Evolutionary conservation across 2,329 filamentous ascomycete species (phyloP), one percentile per base, ranked within the genome.

Genomic region (Sclerotinia spermophila): DNA sequence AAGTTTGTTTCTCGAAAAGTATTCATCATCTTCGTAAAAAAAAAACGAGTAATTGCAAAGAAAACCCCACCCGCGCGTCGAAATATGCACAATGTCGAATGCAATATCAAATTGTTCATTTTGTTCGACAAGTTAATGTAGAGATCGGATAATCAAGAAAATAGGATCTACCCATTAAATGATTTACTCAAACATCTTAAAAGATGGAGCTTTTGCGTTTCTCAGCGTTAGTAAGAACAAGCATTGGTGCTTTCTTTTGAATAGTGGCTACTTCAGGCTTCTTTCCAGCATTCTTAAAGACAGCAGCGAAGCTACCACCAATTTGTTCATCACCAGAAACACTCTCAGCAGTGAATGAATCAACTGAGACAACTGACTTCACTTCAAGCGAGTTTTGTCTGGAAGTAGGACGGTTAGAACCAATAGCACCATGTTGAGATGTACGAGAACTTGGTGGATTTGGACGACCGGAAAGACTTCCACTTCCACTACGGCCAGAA

Each of bases 201-300:
- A 86, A 86, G 79, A 87, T 81, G 72, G 86, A 84, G 81, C 87
- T 91, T 86, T 93, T 96, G 81, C 94, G 92, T 88, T 97, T 97
- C 84, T 97, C 94, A 73, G 90, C 91, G 80, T 90, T 94, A 75
- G 92, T 94, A 75, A 97, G 86, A 75, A 97, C 91, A 79, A 97
- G 88, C 85, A 94, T 91, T 68, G 93, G 91, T 76, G 91, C 92
- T 84, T 91, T 94, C 82, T 93, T 92, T 82, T 93, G 89, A 71
- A 86, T 85, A 74, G 87, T 85, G 67, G 82, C 81, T 56, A 83
- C 83, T 76, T 89, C 85, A 73, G 86, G 81, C 81, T 89, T 86
- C 82, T 83, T 80, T 62, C 82, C 81, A 79, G 84, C 84, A 70
- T 88, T 86, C 84, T 90, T 90, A 79, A 90, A 89, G 38, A 90